Conservation (phyloP, 768 basidiomycete species). For the Lactifluus hygrophoroides region DNA sequence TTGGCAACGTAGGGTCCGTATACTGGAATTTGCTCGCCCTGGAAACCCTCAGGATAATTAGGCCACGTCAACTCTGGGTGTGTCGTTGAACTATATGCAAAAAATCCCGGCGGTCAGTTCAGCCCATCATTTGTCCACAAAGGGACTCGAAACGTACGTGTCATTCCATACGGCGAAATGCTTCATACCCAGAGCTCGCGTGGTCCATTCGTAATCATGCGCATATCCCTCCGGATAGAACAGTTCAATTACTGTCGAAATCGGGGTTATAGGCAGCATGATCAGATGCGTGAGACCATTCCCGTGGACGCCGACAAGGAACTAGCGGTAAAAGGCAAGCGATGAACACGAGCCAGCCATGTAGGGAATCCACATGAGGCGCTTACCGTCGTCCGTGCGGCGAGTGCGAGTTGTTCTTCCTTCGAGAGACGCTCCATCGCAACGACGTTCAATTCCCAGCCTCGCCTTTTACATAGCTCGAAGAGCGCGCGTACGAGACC, state of each 20-base stretch:
- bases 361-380: neutral
- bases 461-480: conserved; percentile 36
- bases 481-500: conserved; percentile 43
- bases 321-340: neutral
- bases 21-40: conserved; percentile 68
- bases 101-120: neutral
- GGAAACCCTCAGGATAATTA: conserved; percentile 79
- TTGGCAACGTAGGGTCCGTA: conserved; percentile 54
- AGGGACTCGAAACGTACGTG: conserved; percentile 37
- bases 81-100: conserved; percentile 29
- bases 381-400: conserved; percentile 62
- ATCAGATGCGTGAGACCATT: conserved; percentile 82
- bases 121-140: neutral
- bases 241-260: conserved; percentile 80
- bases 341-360: neutral
- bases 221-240: conserved; percentile 77
- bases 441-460: conserved; percentile 55
- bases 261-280: conserved; percentile 67
- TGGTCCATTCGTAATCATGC: conserved; percentile 82
- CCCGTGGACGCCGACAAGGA: conserved; percentile 31
- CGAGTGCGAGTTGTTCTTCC: conserved; percentile 65
- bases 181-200: conserved; percentile 59
- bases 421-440: conserved; percentile 58
- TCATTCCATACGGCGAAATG: conserved; percentile 81
- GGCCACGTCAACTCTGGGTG: conserved; percentile 44